Percentiles rank a stretch among this genome's conserved stretches.
These are phyloP conservation scores for Monosporascus sp. DNA, from an alignment of 2,329 filamentous ascomycete genomes.

Conservation along the genomic window DNA sequence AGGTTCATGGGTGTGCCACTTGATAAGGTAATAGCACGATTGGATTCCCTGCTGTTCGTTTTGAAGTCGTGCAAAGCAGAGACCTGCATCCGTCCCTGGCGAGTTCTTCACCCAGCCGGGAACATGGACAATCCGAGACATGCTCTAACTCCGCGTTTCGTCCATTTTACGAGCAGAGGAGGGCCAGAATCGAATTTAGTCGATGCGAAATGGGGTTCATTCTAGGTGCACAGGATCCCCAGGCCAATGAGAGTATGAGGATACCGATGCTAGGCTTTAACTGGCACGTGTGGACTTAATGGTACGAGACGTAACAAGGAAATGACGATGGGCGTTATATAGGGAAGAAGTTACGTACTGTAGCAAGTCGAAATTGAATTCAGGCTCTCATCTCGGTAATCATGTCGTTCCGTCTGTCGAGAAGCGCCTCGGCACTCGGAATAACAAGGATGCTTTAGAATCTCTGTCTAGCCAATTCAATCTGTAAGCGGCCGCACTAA, in stretches of 20 bases:
- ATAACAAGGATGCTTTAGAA: too few relatives aligned
- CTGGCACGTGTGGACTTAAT: constrained; percentile 21
- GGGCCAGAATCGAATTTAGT: constrained; percentile 37
- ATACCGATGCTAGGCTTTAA: constrained; percentile 3
- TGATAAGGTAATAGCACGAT: constrained; percentile 31
- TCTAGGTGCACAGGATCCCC: constrained; percentile 42
- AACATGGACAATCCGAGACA: constrained; percentile 38
- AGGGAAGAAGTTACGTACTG: too few relatives aligned
- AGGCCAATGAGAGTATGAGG: constrained; percentile 3
- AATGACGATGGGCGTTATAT: too few relatives aligned
- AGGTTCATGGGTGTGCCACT: constrained; percentile 20
- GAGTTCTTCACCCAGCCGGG: constrained; percentile 38
- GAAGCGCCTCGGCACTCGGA: too few relatives aligned
- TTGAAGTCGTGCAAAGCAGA: constrained; percentile 44
- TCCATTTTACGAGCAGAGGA: constrained; percentile 37
- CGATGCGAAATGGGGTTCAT: constrained; percentile 47
- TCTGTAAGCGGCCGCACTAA: too few relatives aligned
- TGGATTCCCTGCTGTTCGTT: constrained; percentile 44
- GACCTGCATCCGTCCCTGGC: constrained; percentile 42
- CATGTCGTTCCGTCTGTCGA: too few relatives aligned
- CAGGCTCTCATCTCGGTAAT: too few relatives aligned
- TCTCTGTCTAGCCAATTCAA: too few relatives aligned
- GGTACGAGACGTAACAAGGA: background rate
- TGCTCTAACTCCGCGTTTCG: constrained; percentile 33
- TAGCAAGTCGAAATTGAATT: too few relatives aligned